Percentiles rank a stretch among this genome's conserved stretches.
Evolutionary conservation across 495 filamentous ascomycete genomes (phyloP).

Genomic region (Aspergillus diversus): DNA sequence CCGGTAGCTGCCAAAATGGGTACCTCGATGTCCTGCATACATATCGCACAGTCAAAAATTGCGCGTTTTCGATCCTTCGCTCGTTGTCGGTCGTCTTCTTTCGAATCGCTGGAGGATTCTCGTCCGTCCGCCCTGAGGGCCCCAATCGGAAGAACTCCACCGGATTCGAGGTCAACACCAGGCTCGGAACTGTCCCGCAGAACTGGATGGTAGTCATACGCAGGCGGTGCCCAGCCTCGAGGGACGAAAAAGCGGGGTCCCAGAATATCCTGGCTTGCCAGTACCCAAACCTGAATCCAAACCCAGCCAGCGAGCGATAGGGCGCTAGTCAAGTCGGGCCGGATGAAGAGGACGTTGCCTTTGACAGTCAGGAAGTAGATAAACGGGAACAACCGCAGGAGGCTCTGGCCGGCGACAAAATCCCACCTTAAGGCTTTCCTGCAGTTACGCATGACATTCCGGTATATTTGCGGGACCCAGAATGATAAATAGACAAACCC

Average conservation of each 20-base stretch:
- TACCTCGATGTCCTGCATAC: constrained; percentile 87
- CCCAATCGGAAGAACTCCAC: constrained; percentile 72
- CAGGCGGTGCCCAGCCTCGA: constrained; percentile 72
- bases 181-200: constrained; percentile 63
- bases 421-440: constrained; percentile 85
- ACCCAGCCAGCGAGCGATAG: constrained; percentile 73
- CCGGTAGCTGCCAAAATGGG: constrained; percentile 69
- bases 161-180: constrained; percentile 71
- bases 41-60: constrained; percentile 91
- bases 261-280: constrained; percentile 80
- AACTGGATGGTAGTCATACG: constrained; percentile 94
- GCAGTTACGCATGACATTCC: constrained; percentile 89
- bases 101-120: constrained; percentile 41
- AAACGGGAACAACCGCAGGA: constrained; percentile 75
- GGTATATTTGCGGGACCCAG: constrained; percentile 88
- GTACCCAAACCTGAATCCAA: constrained; percentile 84
- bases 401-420: constrained; percentile 82
- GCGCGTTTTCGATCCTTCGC: constrained; percentile 56
- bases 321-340: constrained; percentile 66
- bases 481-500: constrained; percentile 80
- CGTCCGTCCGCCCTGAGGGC: constrained; percentile 50
- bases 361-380: constrained; percentile 75
- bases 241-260: constrained; percentile 80
- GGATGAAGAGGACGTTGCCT: constrained; percentile 80
- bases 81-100: constrained; percentile 43